Percentiles rank a stretch among this genome's conserved stretches.
Evolutionary conservation across 768 basidiomycete species (phyloP).

Genomic region (Lactifluus pinguis): DNA sequence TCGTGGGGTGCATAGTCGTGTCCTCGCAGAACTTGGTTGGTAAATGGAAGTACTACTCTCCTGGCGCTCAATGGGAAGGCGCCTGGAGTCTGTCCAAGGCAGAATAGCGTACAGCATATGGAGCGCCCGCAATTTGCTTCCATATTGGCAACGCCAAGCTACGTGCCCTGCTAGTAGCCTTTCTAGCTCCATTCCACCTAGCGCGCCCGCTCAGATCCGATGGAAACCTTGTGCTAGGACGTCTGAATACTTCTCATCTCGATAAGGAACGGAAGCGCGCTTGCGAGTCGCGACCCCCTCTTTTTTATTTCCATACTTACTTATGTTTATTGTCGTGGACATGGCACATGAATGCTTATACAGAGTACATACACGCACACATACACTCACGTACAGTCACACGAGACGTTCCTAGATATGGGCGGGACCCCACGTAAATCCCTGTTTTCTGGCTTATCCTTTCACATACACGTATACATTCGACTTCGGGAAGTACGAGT

Average conservation of each 20-base stretch:
- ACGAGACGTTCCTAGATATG: conserved; percentile 1
- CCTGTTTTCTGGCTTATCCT: neutral
- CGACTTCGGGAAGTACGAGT: neutral
- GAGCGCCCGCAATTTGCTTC: neutral
- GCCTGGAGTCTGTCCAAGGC: conserved; percentile 16
- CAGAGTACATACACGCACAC: neutral
- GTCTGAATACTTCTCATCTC: neutral
- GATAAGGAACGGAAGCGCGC: neutral
- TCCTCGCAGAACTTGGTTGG: conserved; percentile 20
- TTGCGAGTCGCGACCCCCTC: neutral
- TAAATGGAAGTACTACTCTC: conserved; percentile 7
- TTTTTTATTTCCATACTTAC: neutral
- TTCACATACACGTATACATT: neutral
- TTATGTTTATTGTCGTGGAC: neutral
- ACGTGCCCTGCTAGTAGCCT: neutral
- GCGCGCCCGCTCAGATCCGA: conserved; percentile 7
- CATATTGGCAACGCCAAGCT: neutral
- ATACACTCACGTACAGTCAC: neutral
- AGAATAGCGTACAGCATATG: neutral
- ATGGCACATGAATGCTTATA: neutral
- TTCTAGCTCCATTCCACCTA: neutral
- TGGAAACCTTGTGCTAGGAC: neutral
- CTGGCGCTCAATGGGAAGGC: conserved; percentile 13
- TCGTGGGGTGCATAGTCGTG: conserved; percentile 4
- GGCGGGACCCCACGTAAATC: conserved; percentile 4